phyloP scores from a whole-genome alignment of 2,329 filamentous ascomycete species.

The Aspergillus nomiae region DNA sequence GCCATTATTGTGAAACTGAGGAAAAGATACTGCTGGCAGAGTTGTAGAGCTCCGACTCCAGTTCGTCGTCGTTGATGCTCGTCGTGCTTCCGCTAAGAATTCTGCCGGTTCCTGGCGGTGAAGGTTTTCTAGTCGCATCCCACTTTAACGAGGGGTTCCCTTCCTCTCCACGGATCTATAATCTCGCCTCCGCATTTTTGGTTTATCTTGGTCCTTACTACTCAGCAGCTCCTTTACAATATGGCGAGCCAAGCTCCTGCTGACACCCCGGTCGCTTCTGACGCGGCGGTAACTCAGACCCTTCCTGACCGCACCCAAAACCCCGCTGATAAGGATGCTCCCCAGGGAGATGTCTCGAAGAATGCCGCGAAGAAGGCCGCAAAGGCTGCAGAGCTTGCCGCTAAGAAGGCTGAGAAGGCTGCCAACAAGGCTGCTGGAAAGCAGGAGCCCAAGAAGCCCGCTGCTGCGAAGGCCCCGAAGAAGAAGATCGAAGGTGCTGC shows the following conservation, averaged over 20 bases:
- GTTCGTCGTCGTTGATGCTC: constrained; percentile 11
- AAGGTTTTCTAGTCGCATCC: constrained; percentile 37
- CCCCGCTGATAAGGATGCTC: constrained; percentile 40
- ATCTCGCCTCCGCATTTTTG: constrained; percentile 16
- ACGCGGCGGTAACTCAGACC: constrained; percentile 31
- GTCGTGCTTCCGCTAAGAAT: constrained; percentile 38
- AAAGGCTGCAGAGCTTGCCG: constrained; percentile 30
- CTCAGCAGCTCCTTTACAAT: constrained; percentile 17
- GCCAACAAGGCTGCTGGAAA: constrained; percentile 48
- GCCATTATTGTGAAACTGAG: constrained; percentile 64
- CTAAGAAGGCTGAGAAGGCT: constrained; percentile 54
- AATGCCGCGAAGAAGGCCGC: constrained; percentile 31
- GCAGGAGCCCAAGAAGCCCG: constrained; percentile 46
- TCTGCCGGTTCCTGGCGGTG: constrained; percentile 46
- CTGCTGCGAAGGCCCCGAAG: constrained; percentile 43
- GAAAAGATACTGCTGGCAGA: constrained; percentile 23
- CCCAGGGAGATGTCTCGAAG: constrained; percentile 37
- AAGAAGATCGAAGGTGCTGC: constrained; percentile 63
- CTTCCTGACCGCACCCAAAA: constrained; percentile 43
- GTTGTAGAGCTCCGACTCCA: constrained; percentile 32
- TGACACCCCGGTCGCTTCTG: constrained; percentile 28
- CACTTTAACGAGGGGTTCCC: constrained; percentile 38
- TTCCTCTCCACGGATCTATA: constrained; percentile 2
- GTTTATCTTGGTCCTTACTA: constrained; percentile 22
- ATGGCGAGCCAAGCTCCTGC: constrained; percentile 37